These are phyloP conservation scores for Septoria petroselini DNA, from an alignment of 2,329 filamentous ascomycete species.

Conservation along the genomic window DNA sequence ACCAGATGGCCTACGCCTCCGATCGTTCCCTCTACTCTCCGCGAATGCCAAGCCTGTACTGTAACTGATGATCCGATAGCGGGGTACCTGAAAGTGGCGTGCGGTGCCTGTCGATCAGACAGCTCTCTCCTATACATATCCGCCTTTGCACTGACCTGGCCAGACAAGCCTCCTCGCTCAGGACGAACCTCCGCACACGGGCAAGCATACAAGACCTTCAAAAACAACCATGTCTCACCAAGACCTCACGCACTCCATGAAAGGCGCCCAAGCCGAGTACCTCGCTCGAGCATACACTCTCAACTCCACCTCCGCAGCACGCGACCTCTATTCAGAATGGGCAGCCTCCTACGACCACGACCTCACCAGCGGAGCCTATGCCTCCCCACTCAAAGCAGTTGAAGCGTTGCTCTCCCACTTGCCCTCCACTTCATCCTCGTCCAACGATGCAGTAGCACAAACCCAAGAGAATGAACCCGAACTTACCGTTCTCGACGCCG, in stretches of 20 bases:
- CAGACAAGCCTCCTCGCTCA: too few relatives aligned
- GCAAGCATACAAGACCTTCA: neutral
- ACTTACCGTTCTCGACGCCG: constrained; percentile 19
- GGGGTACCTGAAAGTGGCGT: constrained; percentile 6
- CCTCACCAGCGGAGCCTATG: constrained; percentile 10
- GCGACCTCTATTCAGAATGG: constrained; percentile 23
- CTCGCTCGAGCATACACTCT: constrained; percentile 21
- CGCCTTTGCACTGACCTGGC: too few relatives aligned
- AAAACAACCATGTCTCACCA: neutral
- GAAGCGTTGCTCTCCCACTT: constrained; percentile 5
- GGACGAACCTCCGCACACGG: too few relatives aligned
- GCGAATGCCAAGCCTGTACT: neutral
- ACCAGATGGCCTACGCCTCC: too few relatives aligned
- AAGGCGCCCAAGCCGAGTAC: constrained; percentile 9
- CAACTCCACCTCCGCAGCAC: constrained; percentile 3
- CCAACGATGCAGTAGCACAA: too few relatives aligned
- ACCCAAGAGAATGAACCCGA: neutral
- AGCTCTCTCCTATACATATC: too few relatives aligned
- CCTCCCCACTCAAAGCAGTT: constrained; percentile 16
- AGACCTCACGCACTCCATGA: constrained; percentile 12
- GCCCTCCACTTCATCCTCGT: neutral
- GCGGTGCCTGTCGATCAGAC: neutral
- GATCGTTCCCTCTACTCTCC: too few relatives aligned
- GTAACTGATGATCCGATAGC: neutral
- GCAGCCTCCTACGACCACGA: constrained; percentile 19